Evolutionary conservation across 1,284 basidiomycete species (phyloP).

Genomic region (Austroboletus niveus): DNA sequence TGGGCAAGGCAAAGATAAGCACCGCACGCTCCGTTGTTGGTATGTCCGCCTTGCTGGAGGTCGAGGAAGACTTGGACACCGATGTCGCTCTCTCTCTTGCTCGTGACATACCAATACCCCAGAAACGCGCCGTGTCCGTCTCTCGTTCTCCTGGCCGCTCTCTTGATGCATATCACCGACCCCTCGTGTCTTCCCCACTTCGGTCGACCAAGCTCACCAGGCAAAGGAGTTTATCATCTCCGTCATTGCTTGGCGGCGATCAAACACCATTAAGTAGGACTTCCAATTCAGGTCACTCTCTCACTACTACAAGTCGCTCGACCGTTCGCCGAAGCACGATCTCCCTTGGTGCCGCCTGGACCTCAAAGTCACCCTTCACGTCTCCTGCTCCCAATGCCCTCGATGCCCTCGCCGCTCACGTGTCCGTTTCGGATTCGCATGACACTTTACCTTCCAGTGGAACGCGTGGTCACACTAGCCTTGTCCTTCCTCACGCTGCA

Average conservation of each 20-base stretch:
- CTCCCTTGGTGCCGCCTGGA: constrained; percentile 17
- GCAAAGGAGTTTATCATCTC: constrained; percentile 31
- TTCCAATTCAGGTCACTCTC: constrained; percentile 1
- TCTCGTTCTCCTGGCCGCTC: constrained; percentile 8
- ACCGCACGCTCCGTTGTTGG: constrained; percentile 47
- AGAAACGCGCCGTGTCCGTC: constrained; percentile 16
- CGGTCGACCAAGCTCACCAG: constrained; percentile 24
- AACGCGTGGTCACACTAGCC: constrained; percentile 63
- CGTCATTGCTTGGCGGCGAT: constrained; percentile 9
- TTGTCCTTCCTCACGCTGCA: constrained; percentile 67
- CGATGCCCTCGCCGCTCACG: constrained; percentile 33
- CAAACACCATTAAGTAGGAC: constrained; percentile 3
- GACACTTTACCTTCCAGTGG: constrained; percentile 48
- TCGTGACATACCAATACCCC: constrained; percentile 5
- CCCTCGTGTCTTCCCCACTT: constrained; percentile 28
- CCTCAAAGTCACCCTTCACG: constrained; percentile 34
- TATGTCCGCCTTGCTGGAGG: constrained; percentile 57
- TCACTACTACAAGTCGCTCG: background rate
- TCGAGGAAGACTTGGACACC: constrained; percentile 46
- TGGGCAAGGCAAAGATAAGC: constrained; percentile 30
- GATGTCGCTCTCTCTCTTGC: constrained; percentile 13
- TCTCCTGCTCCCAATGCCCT: constrained; percentile 30
- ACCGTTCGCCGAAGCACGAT: constrained; percentile 3
- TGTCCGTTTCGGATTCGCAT: constrained; percentile 27
- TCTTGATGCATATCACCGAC: constrained; percentile 15